These are phyloP conservation scores for Avena sativa DNA, from an alignment of 176 grass and related monocot genomes.

Conservation along the genomic window DNA sequence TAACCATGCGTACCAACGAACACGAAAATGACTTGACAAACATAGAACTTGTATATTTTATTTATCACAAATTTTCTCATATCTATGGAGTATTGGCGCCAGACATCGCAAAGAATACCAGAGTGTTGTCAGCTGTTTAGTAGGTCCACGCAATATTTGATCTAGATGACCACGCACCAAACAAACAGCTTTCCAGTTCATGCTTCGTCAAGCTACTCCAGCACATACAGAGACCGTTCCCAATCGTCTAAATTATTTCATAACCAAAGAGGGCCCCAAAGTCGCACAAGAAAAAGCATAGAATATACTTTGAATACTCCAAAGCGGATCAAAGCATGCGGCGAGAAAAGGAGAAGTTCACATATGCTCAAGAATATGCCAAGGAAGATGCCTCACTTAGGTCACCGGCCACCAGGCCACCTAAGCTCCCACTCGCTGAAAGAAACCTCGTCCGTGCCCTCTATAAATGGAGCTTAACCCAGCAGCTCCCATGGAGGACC, in stretches of 20 bases:
- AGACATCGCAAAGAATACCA: not conserved
- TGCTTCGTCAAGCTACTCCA: conserved; percentile 49
- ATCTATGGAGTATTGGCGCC: no score
- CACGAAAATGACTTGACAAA: no score
- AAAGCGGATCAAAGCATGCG: conserved; percentile 43
- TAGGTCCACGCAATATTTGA: not conserved
- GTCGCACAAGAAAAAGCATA: conserved; percentile 28
- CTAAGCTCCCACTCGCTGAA: conserved; percentile 52
- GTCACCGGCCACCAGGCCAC: conserved; percentile 37
- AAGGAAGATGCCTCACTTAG: conserved; percentile 52
- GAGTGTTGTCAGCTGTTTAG: not conserved
- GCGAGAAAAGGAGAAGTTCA: conserved; percentile 32
- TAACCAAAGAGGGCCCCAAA: conserved; percentile 4
- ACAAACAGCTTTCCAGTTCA: conserved; percentile 46
- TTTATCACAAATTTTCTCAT: no score
- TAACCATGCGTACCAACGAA: no score
- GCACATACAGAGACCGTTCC: not conserved
- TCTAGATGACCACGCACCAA: conserved; percentile 31
- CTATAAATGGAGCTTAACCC: conserved; percentile 49
- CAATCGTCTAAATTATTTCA: conserved; percentile 11
- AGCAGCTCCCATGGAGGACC: conserved; percentile 49
- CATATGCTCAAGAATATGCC: conserved; percentile 62
- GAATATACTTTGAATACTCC: conserved; percentile 58
- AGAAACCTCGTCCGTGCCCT: conserved; percentile 11
- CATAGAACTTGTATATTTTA: no score